Base-by-base conservation (phyloP, 352 stramenopile species). In the Thalassiosira gravida region DNA sequence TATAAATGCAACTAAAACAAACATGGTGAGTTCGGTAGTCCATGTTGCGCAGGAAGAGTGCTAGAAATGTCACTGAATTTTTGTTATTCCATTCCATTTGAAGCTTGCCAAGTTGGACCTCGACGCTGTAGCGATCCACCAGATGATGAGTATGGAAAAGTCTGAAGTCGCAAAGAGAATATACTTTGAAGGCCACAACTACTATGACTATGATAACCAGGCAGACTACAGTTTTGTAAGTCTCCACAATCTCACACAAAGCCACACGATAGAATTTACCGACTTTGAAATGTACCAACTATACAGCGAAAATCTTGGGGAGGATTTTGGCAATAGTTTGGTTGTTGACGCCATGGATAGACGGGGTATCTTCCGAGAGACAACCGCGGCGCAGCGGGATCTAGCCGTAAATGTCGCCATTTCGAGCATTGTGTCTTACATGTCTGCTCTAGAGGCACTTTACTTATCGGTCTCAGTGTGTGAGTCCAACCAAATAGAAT, bases 101-200 rank as follows among this genome's bases (percentile, higher is more conserved):
- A 56, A 85, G 76, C 53, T 78, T 37, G 81, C 81, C 5, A 85
- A 59, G 52, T 20, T 94, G n/a, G 90, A 94, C 65, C 70, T 92
- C 0, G 90, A 94, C 69, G 79, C 85, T 52, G 61, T 88, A 24
- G 77, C 88, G 55, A 90, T 93, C 50, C 57, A 87, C 57, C 83
- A 92, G 27, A 67, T 94, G 30, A 88, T 90, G 77, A 76, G 72
- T 50, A 78, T 86, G 11, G 67, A 80, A 59, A 86, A 90, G 11
- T 89, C 87, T 30, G 66, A 84, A 1, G 44, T 80, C 44, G 87
- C 90, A 0, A 82, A 67, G 22, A 69, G 69, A 27, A 81, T 88
- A 29, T 88, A 88, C 25, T 8, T 67, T 13, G 63, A 80, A 27
- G 85, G 90, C 22, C 53, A 90, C 35, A 92, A 92, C 56, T 76